Base-by-base conservation (phyloP, 345 rosid species). In the Aquilaria malaccensis region DNA sequence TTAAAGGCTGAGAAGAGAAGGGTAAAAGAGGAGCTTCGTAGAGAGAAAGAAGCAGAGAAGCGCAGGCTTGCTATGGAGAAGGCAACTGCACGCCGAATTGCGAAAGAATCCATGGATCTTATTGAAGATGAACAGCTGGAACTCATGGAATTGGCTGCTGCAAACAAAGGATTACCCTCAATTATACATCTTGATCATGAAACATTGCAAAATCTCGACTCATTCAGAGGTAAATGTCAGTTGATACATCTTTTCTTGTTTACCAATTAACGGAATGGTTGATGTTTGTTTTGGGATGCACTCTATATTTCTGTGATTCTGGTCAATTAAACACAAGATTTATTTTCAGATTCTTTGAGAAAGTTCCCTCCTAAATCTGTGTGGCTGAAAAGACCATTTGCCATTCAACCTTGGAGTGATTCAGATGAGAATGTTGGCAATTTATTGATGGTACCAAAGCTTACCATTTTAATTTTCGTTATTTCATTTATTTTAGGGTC, bases 51-150 rank as follows among this genome's bases (percentile, higher is more conserved):
- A 59, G 97, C 80, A 59, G 81, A 79, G 75, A 88, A 79, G 72
- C 96, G 86, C 57, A 89, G 83, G 74, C 70, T 86, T 79, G 99
- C 99, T 33, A 67, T 85, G 72, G 98, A 95, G 86, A 95, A 80
- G 77, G 99, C 99, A 59, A 85, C 97, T 75, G 98, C 99, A 48
- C 93, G 98, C 59, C 88, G 77, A 73, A 83, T 91, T 77, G 99
- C 99, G 58, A 95, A 87, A 70, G 99, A 95, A 68, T 84, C 99
- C 55, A 83, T 88, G 96, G 99, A 91, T 80, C 97, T 95, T 72
- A 77, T 95, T 56, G 99, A 95, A 76, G 99, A 95, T 84, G 98
- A 95, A 65, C 99, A 91, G 73, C 80, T 91, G 72, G 99, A 95
- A 74, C 85, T 95, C 76, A 91, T 95, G 99, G 99, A 95, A 59